Evolutionary conservation across 495 filamentous ascomycete species (phyloP).

Genomic region (Cairneyella variabilis): DNA sequence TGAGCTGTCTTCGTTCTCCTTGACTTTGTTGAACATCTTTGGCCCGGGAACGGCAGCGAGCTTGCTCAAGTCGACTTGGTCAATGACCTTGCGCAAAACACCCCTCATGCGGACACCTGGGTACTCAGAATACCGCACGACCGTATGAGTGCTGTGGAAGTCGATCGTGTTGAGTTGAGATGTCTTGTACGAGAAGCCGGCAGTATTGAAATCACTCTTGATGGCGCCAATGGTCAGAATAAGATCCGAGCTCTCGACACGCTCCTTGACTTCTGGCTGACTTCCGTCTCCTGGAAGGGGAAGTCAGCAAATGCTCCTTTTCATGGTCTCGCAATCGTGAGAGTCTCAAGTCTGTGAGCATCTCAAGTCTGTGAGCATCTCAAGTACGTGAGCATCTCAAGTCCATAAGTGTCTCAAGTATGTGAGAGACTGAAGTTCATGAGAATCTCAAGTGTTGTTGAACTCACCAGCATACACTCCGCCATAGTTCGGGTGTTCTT

Average conservation of each 20-base stretch:
- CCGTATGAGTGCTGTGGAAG: conserved; percentile 75
- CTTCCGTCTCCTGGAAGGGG: no score
- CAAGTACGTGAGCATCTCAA: no score
- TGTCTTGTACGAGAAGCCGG: conserved; percentile 82
- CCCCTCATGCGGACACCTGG: conserved; percentile 82
- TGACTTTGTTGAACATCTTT: conserved; percentile 36
- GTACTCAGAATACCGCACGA: conserved; percentile 77
- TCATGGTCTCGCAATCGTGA: no score
- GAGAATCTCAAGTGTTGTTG: no score
- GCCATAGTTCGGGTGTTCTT: conserved; percentile 69
- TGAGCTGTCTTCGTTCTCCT: conserved; percentile 51
- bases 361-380: no score
- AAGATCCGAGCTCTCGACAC: conserved; percentile 77
- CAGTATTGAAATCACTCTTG: conserved; percentile 72
- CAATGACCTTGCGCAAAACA: conserved; percentile 71
- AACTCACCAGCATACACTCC: conserved; percentile 91
- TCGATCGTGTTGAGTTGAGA: conserved; percentile 82
- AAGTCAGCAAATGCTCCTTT: no score
- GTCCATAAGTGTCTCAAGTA: no score
- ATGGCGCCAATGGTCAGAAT: conserved; percentile 81
- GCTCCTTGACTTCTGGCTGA: conserved; percentile 62
- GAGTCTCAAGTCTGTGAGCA: no score
- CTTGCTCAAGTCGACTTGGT: conserved; percentile 54
- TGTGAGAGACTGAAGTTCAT: no score
- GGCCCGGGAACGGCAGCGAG: conserved; percentile 43